Evolutionary conservation across 352 stramenopile species (phyloP), one percentile per base, ranked within the genome.

Genomic region (Globisporangium carolinianum): DNA sequence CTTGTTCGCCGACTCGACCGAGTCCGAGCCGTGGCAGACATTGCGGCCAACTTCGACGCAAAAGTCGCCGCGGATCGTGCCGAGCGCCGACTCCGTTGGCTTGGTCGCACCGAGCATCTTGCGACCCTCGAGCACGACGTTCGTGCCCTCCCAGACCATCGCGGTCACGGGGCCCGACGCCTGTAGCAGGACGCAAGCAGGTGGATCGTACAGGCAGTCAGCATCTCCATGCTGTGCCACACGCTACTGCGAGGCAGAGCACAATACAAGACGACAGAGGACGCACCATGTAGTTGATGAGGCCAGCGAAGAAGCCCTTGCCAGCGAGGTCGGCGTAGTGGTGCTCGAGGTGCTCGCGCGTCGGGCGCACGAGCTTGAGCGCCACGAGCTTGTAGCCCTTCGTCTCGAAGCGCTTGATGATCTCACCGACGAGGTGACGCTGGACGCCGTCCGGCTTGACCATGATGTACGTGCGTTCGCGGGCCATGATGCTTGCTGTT

Each of bases 31-130:
- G 76, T 98, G 93, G 61, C 95, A 76, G 53, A 97, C 88, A 76
- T 98, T 98, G 61, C 90, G 81, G 62, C 88, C 88, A 55, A 86
- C 91, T 43, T 80, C 88, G 65, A 96, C 89, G 75, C 80, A 94
- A 70, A 93, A 98, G 79, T 98, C 95, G 52, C 95, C 95, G 55
- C 94, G 93, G 58, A 98, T 94, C 51, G 81, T 96, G 64, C 95
- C 95, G 17, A 90, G 92, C 32, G 93, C 91, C 18, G 88, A 93
- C 37, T 88, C 83, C 67, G 97, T 91, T 43, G 95, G 94, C 79
- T 98, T 97, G 53, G 94, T 98, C 60, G 95, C 91, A 35, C 93
- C 92, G 47, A 98, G 69, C 79, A 98, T 98, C 77, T 98, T 96
- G 68, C 95, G 88, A 56, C 91, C 93, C 56, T 93, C 95, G 60